Evolutionary conservation across 202 grass and related monocot genomes (phyloP), one percentile per base, ranked within the genome.

Genomic region (Setaria italica): DNA sequence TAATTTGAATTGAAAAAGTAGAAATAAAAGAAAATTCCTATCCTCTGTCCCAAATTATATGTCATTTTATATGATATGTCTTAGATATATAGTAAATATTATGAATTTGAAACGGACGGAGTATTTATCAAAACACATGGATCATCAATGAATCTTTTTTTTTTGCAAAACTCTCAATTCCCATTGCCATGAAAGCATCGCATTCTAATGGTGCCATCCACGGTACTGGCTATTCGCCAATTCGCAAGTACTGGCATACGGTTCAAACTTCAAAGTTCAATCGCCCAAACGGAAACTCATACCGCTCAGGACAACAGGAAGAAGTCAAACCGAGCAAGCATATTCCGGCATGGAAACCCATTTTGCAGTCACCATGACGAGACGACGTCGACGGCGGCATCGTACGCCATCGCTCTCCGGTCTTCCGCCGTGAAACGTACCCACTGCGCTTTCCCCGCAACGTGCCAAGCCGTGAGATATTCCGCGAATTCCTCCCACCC

Each of bases 391-490:
- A 11, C 21, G 14, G 8, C 37, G 70, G 37, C 34, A 45, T 46
- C 5, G 32, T 54, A 67, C 12, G 3, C 25, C 25, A 48, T 89
- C 83, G 56, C 37, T 82, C 19, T 90, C 79, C 39, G 3, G 29
- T 62, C 51, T 50, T 73, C 59, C 5, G 20, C 80, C 48, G n/a
- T 69, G 69, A 80, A 80, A 80, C 82, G 80, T 84, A 85, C 47
- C 9, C 56, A 9, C 60, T 70, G 68, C 80, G 84, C 89, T 84
- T 87, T 90, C 67, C 34, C 43, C 2, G 13, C 50, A 68, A 84
- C 67, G 25, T 3, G 62, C 81, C 81, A 88, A 85, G 20, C 4
- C n/a, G 64, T 32, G 82, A 85, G 82, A 88, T 88, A 77, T 82
- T 49, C 57, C 17, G 42, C 59, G 6, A 81, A 49, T 77, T 34